Percentiles rank a stretch among this genome's conserved stretches.
These are phyloP conservation scores for Stylosanthes scabra DNA, from an alignment of 331 rosid genomes.

Conservation along the genomic window DNA sequence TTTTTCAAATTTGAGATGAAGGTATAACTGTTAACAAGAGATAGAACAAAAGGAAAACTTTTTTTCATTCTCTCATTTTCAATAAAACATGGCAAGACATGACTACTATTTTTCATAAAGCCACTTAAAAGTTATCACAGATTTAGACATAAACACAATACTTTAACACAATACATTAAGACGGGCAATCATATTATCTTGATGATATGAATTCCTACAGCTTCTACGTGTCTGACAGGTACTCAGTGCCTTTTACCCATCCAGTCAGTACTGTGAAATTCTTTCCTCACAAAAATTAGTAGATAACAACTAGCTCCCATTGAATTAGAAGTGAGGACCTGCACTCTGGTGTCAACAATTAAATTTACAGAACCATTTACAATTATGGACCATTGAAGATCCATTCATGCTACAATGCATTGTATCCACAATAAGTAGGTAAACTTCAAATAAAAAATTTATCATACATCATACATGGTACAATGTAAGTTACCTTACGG, in stretches of 20 bases:
- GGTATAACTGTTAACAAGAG: too few relatives aligned
- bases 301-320: conserved; percentile 1
- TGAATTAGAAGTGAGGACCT: background rate
- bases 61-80: too few relatives aligned
- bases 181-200: background rate
- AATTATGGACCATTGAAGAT: background rate
- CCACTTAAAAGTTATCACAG: background rate
- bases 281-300: background rate
- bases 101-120: background rate
- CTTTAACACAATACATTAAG: background rate
- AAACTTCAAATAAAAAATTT: background rate
- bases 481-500: conserved; percentile 58
- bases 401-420: conserved; percentile 2
- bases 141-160: background rate
- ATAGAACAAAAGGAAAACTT: background rate
- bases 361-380: background rate
- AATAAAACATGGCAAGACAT: background rate
- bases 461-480: background rate
- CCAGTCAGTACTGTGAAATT: background rate
- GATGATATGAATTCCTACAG: conserved; percentile 1
- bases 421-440: background rate
- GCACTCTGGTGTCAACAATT: conserved; percentile 6
- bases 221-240: background rate
- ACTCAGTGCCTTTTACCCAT: background rate
- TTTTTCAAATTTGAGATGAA: too few relatives aligned